Conservation (phyloP, 202 grass and related monocot genomes). For the Saccharum hybrid region DNA sequence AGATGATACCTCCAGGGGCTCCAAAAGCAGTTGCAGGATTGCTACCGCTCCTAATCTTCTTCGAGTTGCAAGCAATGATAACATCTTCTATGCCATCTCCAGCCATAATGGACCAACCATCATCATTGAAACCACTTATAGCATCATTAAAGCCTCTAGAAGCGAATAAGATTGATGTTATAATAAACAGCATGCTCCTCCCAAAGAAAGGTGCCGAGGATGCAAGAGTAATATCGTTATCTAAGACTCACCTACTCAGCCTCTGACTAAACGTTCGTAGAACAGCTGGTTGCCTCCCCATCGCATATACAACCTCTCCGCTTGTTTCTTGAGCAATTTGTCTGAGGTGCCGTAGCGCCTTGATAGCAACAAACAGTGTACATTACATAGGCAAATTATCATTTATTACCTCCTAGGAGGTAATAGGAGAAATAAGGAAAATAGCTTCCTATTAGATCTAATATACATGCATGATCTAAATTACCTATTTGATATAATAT, state of each 20-base stretch:
- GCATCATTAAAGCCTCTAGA: constrained; percentile 95
- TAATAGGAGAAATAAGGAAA: neutral
- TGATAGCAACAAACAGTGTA: constrained; percentile 44
- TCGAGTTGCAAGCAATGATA: constrained; percentile 77
- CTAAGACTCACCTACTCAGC: constrained; percentile 74
- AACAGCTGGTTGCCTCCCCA: constrained; percentile 91
- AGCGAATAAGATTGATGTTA: constrained; percentile 42
- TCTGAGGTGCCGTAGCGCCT: constrained; percentile 90
- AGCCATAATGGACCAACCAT: constrained; percentile 89
- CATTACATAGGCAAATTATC: neutral
- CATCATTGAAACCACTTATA: constrained; percentile 96
- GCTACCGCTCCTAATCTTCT: constrained; percentile 63
- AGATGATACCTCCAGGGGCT: constrained; percentile 81
- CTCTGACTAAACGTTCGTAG: constrained; percentile 93
- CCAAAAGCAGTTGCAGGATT: constrained; percentile 60
- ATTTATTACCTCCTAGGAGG: neutral
- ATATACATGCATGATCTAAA: neutral
- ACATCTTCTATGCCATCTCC: constrained; percentile 90
- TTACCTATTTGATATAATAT: neutral
- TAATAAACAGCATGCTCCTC: constrained; percentile 7
- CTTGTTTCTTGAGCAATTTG: constrained; percentile 98
- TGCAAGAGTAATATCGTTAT: constrained; percentile 25
- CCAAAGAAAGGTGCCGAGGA: neutral
- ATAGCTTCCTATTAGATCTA: neutral
- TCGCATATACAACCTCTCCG: constrained; percentile 77